Conservation (phyloP, 225 moss, liverwort and hornwort species). For the Physcomitrellopsis africana region DNA sequence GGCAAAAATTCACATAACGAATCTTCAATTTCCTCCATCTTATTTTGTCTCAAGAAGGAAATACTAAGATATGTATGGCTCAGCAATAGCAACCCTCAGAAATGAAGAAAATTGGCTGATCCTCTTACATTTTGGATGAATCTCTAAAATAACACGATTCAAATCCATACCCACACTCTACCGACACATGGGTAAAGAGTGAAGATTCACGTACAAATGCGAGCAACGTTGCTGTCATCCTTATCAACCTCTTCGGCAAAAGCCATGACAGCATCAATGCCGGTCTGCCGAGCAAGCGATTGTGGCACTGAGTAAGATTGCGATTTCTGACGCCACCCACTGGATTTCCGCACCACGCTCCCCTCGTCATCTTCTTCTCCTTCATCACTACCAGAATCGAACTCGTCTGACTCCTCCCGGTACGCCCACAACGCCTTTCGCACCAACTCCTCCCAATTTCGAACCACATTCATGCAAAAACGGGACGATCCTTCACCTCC, state of each 20-base stretch:
- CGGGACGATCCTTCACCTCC: slow-evolving; percentile 25
- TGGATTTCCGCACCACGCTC: slow-evolving; percentile 15
- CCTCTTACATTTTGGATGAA: neutral
- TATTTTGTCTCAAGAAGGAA: no score
- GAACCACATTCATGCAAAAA: slow-evolving; percentile 33
- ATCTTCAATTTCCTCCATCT: neutral
- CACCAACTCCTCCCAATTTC: slow-evolving; percentile 69
- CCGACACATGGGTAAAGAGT: neutral
- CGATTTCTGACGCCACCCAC: slow-evolving; percentile 31
- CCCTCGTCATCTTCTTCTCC: slow-evolving; percentile 25
- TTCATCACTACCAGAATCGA: slow-evolving; percentile 39
- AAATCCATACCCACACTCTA: slow-evolving; percentile 7
- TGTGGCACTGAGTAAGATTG: slow-evolving; percentile 58
- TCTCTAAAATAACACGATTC: neutral
- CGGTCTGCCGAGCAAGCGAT: slow-evolving; percentile 67
- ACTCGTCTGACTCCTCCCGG: slow-evolving; percentile 23
- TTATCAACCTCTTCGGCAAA: slow-evolving; percentile 72
- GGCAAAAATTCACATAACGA: no score
- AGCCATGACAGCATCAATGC: slow-evolving; percentile 73
- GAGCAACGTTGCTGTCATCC: slow-evolving; percentile 65
- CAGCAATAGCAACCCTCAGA: no score
- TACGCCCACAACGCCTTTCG: slow-evolving; percentile 33
- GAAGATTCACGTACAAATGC: slow-evolving; percentile 68
- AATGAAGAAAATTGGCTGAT: neutral
- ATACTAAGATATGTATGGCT: no score